phyloP scores from a whole-genome alignment of 2,329 filamentous ascomycete species.

The Emericellopsis atlantica region DNA sequence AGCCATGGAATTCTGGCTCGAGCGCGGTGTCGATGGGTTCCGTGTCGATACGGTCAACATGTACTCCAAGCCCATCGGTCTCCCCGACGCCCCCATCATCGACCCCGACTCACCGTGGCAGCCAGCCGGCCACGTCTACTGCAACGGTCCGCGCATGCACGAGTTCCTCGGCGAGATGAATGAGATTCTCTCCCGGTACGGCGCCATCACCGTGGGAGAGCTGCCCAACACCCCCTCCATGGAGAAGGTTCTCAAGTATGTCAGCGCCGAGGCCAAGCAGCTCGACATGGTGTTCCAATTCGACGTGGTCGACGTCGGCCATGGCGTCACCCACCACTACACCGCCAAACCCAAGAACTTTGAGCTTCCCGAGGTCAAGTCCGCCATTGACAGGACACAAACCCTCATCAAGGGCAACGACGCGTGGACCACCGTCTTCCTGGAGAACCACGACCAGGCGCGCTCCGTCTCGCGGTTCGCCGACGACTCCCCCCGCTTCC shows the following conservation, averaged over 20 bases:
- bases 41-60: constrained; percentile 66
- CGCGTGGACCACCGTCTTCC: constrained; percentile 51
- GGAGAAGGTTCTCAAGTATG: constrained; percentile 43
- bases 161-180: constrained; percentile 58
- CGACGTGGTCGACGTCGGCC: constrained; percentile 49
- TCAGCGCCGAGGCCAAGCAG: constrained; percentile 43
- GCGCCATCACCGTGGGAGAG: constrained; percentile 60
- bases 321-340: constrained; percentile 36
- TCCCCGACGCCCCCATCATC: constrained; percentile 44
- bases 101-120: constrained; percentile 34
- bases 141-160: constrained; percentile 57
- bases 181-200: constrained; percentile 43
- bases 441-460: constrained; percentile 54
- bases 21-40: constrained; percentile 61
- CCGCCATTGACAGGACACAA: constrained; percentile 35
- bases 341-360: constrained; percentile 32
- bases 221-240: constrained; percentile 50
- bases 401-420: constrained; percentile 37
- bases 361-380: constrained; percentile 33
- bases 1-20: constrained; percentile 68
- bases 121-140: constrained; percentile 42
- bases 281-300: constrained; percentile 62
- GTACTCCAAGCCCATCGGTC: constrained; percentile 49
- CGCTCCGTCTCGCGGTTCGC: constrained; percentile 43
- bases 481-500: constrained; percentile 32